phyloP scores from a whole-genome alignment of 495 filamentous ascomycete species.

The Aspergillus steynii region DNA sequence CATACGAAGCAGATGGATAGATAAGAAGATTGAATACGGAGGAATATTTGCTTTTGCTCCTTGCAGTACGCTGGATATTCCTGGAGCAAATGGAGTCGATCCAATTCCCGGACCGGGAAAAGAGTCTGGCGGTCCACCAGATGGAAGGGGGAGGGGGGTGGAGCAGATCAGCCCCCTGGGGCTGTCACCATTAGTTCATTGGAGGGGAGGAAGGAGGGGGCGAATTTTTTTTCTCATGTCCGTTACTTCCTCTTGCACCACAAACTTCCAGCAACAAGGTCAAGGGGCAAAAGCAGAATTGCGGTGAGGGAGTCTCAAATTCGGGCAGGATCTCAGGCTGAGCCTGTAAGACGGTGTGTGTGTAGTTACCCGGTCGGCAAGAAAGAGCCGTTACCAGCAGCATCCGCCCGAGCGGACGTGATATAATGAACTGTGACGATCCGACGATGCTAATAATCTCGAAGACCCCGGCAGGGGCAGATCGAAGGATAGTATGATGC shows the following conservation, averaged over 20 bases:
- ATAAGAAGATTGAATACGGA: neutral
- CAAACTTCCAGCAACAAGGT: neutral
- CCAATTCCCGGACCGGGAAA: neutral
- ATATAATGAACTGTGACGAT: neutral
- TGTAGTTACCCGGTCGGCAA: neutral
- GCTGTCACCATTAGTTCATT: neutral
- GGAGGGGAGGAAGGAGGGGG: neutral
- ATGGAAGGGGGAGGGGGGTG: neutral
- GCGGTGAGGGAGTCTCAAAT: neutral
- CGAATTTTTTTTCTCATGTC: neutral
- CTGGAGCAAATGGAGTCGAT: neutral
- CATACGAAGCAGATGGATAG: neutral
- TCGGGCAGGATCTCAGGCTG: neutral
- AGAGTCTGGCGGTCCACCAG: neutral
- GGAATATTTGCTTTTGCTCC: neutral
- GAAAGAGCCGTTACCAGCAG: neutral
- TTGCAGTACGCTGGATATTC: neutral
- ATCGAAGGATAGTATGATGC: slow-evolving; percentile 10
- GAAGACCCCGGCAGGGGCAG: neutral
- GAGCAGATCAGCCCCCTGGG: neutral
- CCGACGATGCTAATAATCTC: neutral
- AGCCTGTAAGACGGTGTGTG: neutral
- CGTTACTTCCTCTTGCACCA: neutral
- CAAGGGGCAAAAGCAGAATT: neutral
- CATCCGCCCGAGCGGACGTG: no score